Evolutionary conservation across 2,329 filamentous ascomycete species (phyloP).

Genomic region (Aspergillus oerlinghausenensis): DNA sequence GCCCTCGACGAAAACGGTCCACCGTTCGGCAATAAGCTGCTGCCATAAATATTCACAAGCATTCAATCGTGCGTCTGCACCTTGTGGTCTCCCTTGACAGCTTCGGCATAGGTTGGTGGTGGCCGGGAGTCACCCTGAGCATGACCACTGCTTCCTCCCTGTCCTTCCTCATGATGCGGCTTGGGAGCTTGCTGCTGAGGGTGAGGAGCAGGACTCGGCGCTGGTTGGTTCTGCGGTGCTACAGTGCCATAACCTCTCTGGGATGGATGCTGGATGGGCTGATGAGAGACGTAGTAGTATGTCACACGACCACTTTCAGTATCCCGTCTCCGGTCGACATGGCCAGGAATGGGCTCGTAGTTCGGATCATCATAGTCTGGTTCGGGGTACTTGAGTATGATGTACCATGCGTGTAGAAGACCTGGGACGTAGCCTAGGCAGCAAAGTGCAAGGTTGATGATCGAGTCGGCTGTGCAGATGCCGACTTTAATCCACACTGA

Average conservation of each 20-base stretch:
- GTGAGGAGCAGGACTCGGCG: conserved; percentile 3
- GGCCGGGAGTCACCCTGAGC: conserved; percentile 37
- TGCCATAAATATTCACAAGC: not conserved
- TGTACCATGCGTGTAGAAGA: conserved; percentile 95
- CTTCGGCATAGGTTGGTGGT: conserved; percentile 86
- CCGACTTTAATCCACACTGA: conserved; percentile 95
- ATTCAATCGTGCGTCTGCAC: conserved; percentile 64
- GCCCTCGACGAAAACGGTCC: not conserved
- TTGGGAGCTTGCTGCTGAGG: conserved; percentile 10
- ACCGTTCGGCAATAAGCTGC: not conserved
- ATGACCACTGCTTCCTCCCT: conserved; percentile 29
- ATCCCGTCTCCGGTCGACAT: conserved; percentile 40
- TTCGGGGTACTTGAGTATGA: conserved; percentile 87
- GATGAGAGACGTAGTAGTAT: conserved; percentile 69
- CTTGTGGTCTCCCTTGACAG: conserved; percentile 86
- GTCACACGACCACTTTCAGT: conserved; percentile 52
- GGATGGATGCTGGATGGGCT: conserved; percentile 34
- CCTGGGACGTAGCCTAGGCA: conserved; percentile 75
- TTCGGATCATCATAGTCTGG: conserved; percentile 53
- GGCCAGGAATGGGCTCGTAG: conserved; percentile 62
- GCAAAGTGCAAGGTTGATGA: conserved; percentile 94
- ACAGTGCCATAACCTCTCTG: conserved; percentile 40
- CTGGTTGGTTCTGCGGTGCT: conserved; percentile 23
- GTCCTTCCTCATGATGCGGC: conserved; percentile 18
- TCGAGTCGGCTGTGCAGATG: conserved; percentile 82